Evolutionary conservation across 2,329 filamentous ascomycete genomes (phyloP), one percentile per base, ranked within the genome.

Genomic region (Rhinocladiella similis): DNA sequence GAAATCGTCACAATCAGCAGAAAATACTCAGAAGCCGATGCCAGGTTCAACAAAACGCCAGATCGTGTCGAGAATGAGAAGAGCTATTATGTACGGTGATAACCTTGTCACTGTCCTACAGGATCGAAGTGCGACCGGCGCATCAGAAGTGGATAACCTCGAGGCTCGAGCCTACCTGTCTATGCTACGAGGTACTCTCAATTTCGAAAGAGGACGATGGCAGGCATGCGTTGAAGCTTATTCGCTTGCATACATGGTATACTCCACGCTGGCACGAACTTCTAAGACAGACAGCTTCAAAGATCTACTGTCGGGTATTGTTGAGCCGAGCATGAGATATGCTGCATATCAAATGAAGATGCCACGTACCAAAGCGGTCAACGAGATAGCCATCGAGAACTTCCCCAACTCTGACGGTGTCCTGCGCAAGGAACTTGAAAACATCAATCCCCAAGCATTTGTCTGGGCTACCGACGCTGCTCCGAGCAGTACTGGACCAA

Each of bases 261-360:
- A 97, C 76, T 86, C 83, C 58, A 86, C 89, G 0, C 78, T 99
- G 42, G 80, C 86, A 16, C 80, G 81, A 25, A 78, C 82, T 60
- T 83, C 75, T 60, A 87, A 85, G 69, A 87, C 85, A 59, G 93
- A 96, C 56, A 78, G 89, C 35, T 94, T 90, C 79, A 91, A 89
- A 69, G 93, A 97, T 59, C 80, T 97, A 20, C 77, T 99, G 55
- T 85, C 88, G 47, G 87, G 89, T 66, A 95, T 89, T 3, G 87
- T 96, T 60, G 94, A 99, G 70, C 92, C 92, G 1, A 96, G 91
- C 60, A 90, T 99, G 67, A 87, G 93, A 61, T 97, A 95, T 72
- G 92, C 92, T 35, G 91, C 94, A 16, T 97, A 97, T 71, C 91
- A 96, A 72, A 82, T 91, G 70, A 89, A 93, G 70, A 83, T 96